Conservation (phyloP, 441 rosid genomes). For the Erysimum cheiri region DNA sequence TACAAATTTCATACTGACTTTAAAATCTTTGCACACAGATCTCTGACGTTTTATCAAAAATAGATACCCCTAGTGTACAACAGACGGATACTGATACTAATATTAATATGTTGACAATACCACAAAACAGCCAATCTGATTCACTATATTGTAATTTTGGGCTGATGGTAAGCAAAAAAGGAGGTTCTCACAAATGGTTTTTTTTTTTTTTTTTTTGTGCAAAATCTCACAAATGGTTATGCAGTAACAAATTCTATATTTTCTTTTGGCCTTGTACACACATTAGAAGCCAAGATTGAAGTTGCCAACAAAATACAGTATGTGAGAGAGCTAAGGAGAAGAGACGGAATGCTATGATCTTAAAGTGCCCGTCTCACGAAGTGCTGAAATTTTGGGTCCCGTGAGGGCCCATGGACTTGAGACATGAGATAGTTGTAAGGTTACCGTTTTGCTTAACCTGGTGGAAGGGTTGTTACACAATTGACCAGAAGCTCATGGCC, state of each 20-base stretch:
- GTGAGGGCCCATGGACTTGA: not conserved
- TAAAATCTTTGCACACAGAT: not conserved
- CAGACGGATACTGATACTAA: not conserved
- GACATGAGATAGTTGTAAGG: not conserved
- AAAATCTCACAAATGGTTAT: no score
- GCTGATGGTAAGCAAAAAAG: constrained; percentile 1
- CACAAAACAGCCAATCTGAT: constrained; percentile 4
- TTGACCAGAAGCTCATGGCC: not conserved
- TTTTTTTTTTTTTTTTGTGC: no score
- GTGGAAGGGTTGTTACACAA: not conserved
- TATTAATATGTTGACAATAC: not conserved
- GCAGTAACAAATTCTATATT: not conserved
- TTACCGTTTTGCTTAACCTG: not conserved
- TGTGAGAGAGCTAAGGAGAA: constrained; percentile 6
- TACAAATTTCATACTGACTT: constrained; percentile 1
- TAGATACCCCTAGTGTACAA: not conserved
- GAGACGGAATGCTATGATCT: not conserved
- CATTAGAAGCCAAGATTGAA: constrained; percentile 2
- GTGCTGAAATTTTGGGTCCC: not conserved
- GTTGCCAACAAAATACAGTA: not conserved
- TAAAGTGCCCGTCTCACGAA: not conserved
- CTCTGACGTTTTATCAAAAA: no score
- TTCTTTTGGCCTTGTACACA: not conserved
- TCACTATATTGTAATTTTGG: not conserved
- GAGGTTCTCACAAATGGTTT: not conserved